Evolutionary conservation across 176 grass and related monocot genomes (phyloP), one percentile per base, ranked within the genome.

Genomic region (Aegilops bicornis): DNA sequence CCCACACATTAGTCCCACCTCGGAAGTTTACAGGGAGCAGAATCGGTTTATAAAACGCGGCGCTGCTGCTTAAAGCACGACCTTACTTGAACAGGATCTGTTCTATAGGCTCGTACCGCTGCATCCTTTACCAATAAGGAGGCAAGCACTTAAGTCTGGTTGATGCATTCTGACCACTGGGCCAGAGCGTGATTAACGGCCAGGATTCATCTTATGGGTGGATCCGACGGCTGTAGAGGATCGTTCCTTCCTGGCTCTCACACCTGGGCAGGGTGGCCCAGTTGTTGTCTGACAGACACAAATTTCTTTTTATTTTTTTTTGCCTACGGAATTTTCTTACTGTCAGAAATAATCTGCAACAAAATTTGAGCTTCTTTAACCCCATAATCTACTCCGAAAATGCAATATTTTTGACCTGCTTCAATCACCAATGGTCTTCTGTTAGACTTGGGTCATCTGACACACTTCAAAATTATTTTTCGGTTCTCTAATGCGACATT

Each of bases 11-110:
- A 22, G 56, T 59, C 56, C 19, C 54, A 58, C 54, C 54, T 58
- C 54, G 54, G 19, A 8, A 58, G 54, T 22, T 58, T 58, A 20
- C 7, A 3, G 19, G 2, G 19, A 1, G 6, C 2, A 0, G 2
- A 8, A 58, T 19, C 54, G 0, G 54, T 58, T 58, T 58, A 22
- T 58, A 58, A 58, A 2, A 19, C 19, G 7, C 0, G 54, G 19
- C 2, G 19, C 54, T 8, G 19, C 19, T 0, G 0, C 0, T 8
- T 0, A 0, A 1, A 22, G 19, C 2, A 58, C 19, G 19, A 58
- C 19, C 54, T 58, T 58, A 58, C 54, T 58, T 58, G 19, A 58
- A 58, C 54, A 58, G 54, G 54, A 58, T 58, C 54, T 58, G 54
- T 58, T 58, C 54, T 58, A 58, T 58, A 58, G 54, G 54, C 17